Percentiles rank a stretch among this genome's conserved stretches.
Conservation (phyloP, 2,329 filamentous ascomycete species). For the Sporothrix sp. region DNA sequence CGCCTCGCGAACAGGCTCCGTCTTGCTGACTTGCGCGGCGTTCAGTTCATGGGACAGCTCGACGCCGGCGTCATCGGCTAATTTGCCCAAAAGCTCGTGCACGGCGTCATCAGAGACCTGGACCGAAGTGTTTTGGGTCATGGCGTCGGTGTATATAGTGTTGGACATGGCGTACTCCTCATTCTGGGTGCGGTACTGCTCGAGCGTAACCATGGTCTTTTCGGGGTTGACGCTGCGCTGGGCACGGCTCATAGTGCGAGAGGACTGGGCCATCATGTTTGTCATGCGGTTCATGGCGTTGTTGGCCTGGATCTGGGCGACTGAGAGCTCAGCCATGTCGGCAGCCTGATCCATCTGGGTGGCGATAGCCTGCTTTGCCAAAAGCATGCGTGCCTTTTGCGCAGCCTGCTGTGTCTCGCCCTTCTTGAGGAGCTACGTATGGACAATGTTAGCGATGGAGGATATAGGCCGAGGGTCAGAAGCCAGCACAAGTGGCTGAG, state of each 20-base stretch:
- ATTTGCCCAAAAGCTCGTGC: slow-evolving; percentile 72
- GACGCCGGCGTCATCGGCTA: slow-evolving; percentile 80
- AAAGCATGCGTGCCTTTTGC: slow-evolving; percentile 53
- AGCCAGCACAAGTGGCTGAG: background rate
- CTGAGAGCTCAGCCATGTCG: slow-evolving; percentile 52
- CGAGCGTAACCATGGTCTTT: slow-evolving; percentile 50
- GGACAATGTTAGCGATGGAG: background rate
- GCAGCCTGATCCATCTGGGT: slow-evolving; percentile 56
- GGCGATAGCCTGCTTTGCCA: slow-evolving; percentile 52
- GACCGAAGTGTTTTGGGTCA: slow-evolving; percentile 64
- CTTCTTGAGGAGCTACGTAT: slow-evolving; percentile 43
- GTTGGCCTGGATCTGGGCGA: slow-evolving; percentile 54
- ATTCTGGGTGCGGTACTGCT: slow-evolving; percentile 52
- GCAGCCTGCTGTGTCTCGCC: slow-evolving; percentile 55
- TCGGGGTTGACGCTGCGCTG: slow-evolving; percentile 51
- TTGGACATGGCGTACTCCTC: slow-evolving; percentile 56
- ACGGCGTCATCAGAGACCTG: slow-evolving; percentile 74
- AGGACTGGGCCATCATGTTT: slow-evolving; percentile 52
- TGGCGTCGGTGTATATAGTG: slow-evolving; percentile 78
- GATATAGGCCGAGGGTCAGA: background rate
- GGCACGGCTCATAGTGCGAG: slow-evolving; percentile 47
- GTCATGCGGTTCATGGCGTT: slow-evolving; percentile 58
- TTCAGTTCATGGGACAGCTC: slow-evolving; percentile 69
- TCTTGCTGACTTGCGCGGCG: slow-evolving; percentile 43
- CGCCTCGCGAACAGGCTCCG: slow-evolving; percentile 44